Base-by-base conservation (phyloP, 73 alveolate species). In the Paramecium tetraurelia region DNA sequence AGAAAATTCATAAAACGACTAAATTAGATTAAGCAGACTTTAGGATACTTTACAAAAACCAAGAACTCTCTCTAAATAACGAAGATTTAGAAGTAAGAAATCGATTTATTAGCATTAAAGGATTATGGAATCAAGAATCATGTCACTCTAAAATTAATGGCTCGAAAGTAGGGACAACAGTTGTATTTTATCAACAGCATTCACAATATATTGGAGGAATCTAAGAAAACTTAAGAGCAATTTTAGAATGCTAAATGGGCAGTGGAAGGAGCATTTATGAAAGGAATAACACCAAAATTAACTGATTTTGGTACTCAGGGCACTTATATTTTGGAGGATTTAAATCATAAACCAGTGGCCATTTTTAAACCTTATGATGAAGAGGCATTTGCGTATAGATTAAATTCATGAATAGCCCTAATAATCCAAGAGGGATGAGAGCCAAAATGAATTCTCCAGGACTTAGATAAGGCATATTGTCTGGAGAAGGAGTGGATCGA, bases 261-360 rank as follows among this genome's bases (percentile, higher is more conserved):
- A 58, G 95, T 68, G 27, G 86, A 95, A 58, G 85, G 92, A 83
- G 96, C 95, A 44, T 96, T 98, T 86, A 90, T 92, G 63, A 63
- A 93, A 70, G 98, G 99, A 9, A 94, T 98, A 41, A 94, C 89
- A 16, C 99, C 99, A 8, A 94, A 96, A 85, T 95, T 98, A 63
- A 94, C 99, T 63, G 97, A 95, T 83, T 99, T 96, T 63, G 99
- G 99, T 31, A 98, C 99, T 40, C 93, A 98, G 57, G 99, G 99
- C 48, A 95, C 99, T 22, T 98, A 98, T 92, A 93, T 93, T 86
- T 86, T 98, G 96, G 95, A 98, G 90, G 88, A 93, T 71, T 89
- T 85, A 12, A 72, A 92, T 80, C 94, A 94, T 86, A 95, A 92
- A 57, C 93, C 75, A 10, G 96, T 95, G 18, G 99, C 99, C 12